Evolutionary conservation across 768 basidiomycete genomes (phyloP).

Genomic region (Cubamyces lactineus): DNA sequence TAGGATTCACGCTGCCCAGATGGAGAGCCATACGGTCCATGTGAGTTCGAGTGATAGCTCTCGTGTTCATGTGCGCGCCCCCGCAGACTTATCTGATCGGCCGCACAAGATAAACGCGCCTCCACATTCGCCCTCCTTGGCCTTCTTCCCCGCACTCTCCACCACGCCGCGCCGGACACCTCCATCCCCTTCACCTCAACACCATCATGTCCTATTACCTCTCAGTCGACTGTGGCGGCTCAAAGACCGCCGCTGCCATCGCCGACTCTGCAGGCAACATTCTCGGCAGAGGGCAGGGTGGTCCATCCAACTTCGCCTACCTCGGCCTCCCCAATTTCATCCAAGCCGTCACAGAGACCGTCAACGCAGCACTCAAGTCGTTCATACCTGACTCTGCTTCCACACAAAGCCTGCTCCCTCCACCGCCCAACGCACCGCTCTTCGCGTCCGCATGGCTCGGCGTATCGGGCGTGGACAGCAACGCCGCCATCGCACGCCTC

Average conservation of each 20-base stretch:
- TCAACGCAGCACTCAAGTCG: conserved; percentile 56
- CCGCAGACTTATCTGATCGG: conserved; percentile 19
- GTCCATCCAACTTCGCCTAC: conserved; percentile 87
- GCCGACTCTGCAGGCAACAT: conserved; percentile 58
- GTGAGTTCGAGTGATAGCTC: conserved; percentile 5
- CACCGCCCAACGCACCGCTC: conserved; percentile 33
- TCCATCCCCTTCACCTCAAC: neutral
- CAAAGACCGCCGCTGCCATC: conserved; percentile 83
- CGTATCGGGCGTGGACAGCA: conserved; percentile 80
- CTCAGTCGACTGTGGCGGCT: conserved; percentile 88
- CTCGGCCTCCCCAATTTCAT: conserved; percentile 67
- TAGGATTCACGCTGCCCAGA: neutral
- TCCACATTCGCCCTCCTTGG: neutral
- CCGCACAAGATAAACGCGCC: conserved; percentile 13
- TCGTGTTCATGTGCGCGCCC: conserved; percentile 17
- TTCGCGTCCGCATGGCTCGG: conserved; percentile 84
- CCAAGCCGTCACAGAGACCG: conserved; percentile 51
- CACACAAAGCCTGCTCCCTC: conserved; percentile 41
- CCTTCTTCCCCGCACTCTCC: neutral
- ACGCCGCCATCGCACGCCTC: conserved; percentile 59
- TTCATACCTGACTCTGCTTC: conserved; percentile 43
- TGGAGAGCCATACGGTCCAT: neutral
- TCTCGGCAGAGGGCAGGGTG: conserved; percentile 67
- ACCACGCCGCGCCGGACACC: neutral
- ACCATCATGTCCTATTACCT: conserved; percentile 55